Percentiles rank a stretch among this genome's conserved stretches.
Conservation (phyloP, 2,329 filamentous ascomycete genomes). For the Neoascochyta sp. region DNA sequence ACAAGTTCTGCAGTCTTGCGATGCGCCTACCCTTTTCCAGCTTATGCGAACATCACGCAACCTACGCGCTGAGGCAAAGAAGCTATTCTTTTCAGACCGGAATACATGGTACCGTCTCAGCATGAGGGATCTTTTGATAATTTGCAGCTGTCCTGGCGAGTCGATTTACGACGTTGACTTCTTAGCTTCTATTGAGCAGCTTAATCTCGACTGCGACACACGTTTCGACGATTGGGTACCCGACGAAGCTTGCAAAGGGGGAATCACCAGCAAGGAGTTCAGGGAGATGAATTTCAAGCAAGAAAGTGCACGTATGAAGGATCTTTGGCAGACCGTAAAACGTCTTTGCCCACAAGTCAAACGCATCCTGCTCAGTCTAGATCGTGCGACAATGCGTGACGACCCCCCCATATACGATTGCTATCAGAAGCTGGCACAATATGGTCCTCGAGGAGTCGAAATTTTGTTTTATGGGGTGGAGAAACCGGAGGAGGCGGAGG, state of each 20-base stretch:
- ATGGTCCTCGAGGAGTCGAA: slow-evolving; percentile 6
- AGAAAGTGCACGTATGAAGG: slow-evolving; percentile 3
- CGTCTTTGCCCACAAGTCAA: slow-evolving; percentile 5
- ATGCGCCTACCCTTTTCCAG: slow-evolving; percentile 11
- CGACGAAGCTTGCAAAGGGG: too few relatives aligned
- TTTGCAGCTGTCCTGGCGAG: not conserved
- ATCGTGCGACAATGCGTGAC: not conserved
- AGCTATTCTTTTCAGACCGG: slow-evolving; percentile 10
- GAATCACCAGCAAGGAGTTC: too few relatives aligned
- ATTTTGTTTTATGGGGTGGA: slow-evolving; percentile 3
- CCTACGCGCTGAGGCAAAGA: slow-evolving; percentile 5
- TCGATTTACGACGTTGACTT: slow-evolving; percentile 1
- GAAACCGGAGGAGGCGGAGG: not conserved
- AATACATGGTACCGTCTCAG: slow-evolving; percentile 5
- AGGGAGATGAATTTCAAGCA: too few relatives aligned
- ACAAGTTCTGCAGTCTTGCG: slow-evolving; percentile 7
- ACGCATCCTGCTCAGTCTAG: slow-evolving; percentile 4
- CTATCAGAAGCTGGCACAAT: slow-evolving; percentile 1
- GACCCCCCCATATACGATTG: not conserved
- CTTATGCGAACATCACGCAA: slow-evolving; percentile 11
- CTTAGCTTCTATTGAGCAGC: slow-evolving; percentile 1
- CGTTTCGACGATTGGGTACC: not conserved
- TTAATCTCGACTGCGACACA: slow-evolving; percentile 1
- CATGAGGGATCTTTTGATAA: not conserved
- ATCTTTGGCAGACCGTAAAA: slow-evolving; percentile 7